Evolutionary conservation across 2,329 filamentous ascomycete species (phyloP), one percentile per base, ranked within the genome.

Genomic region (Gliomastix tumulicola): DNA sequence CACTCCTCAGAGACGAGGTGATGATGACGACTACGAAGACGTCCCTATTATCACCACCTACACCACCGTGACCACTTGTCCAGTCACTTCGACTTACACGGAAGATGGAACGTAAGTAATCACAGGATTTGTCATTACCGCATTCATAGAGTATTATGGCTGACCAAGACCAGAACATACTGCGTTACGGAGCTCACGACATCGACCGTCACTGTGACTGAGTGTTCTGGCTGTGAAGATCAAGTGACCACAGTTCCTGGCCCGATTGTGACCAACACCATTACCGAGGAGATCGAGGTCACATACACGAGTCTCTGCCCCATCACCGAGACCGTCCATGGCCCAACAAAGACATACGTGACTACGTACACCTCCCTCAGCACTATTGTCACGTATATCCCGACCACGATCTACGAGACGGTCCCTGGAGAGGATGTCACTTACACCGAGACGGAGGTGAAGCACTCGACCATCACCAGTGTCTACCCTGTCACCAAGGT

Each of bases 401-500:
- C 56, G 21, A 50, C 55, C 27, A 57, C 57, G 18, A 40, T 56
- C 37, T 51, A 57, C 42, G 50, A 60, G 43, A 54, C 56, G 0
- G 51, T 49, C 7, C 56, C 62, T 18, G n/a, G 40, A 22, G 40
- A 44, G 10, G 54, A 54, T 27, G 54, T 57, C 59, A 7, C 67
- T 60, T 39, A 56, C 18, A 63, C 60, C 1, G 53, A 57, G 21
- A 53, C 54, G 17, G 55, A 57, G 11, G 54, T 65, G 8, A 53
- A 54, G n/a, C 64, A 67, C 47, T 56, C 50, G 10, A 71, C 67
- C 6, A 38, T 61, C 25, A 72, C 67, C 13, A 60, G 54, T 13
- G 51, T 69, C 12, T 67, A 63, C 49, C 63, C 66, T 7, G 48
- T 71, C 12, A 71, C 66, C 2, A 55, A 65, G 46, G 64, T 63